A percentile compares a stretch with the other conserved stretches of the same genome.
Evolutionary conservation across 2,329 filamentous ascomycete species (phyloP).

Genomic region (Exophiala calicioides): DNA sequence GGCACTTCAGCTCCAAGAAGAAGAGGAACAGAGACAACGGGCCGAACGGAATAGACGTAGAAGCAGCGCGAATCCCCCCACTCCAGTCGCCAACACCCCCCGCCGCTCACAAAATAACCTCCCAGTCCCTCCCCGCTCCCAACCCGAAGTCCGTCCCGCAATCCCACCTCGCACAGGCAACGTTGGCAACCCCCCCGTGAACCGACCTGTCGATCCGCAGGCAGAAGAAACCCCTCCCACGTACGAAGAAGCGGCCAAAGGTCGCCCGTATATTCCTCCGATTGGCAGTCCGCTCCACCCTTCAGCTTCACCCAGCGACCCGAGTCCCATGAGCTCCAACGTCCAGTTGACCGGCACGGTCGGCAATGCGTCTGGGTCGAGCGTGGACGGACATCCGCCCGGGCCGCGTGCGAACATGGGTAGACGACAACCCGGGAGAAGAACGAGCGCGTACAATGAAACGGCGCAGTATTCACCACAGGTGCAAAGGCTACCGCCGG

Average conservation of each 20-base stretch:
- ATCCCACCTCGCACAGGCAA: constrained; percentile 47
- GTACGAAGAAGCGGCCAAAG: constrained; percentile 65
- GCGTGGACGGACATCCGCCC: constrained; percentile 19
- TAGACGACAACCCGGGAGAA: constrained; percentile 17
- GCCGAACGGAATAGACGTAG: constrained; percentile 23
- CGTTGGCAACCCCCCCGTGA: constrained; percentile 27
- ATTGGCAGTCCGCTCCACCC: constrained; percentile 47
- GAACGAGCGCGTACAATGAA: constrained; percentile 24
- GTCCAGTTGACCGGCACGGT: constrained; percentile 25
- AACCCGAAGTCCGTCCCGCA: constrained; percentile 41
- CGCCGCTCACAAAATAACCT: constrained; percentile 29
- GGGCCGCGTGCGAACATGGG: constrained; percentile 22
- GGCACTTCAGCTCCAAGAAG: constrained; percentile 89
- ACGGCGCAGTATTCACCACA: constrained; percentile 13
- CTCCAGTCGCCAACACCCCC: constrained; percentile 17
- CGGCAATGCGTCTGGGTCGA: constrained; percentile 17
- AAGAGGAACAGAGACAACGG: constrained; percentile 64
- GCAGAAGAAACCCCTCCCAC: constrained; percentile 60
- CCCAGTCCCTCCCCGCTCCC: constrained; percentile 17
- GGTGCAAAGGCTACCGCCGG: constrained; percentile 10
- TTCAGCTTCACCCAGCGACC: constrained; percentile 22
- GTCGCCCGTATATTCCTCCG: constrained; percentile 58
- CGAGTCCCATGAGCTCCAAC: constrained; percentile 25
- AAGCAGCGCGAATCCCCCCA: constrained; percentile 24
- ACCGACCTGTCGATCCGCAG: constrained; percentile 37